phyloP scores from a whole-genome alignment of 345 rosid species.

The Eucalyptus polybractea region DNA sequence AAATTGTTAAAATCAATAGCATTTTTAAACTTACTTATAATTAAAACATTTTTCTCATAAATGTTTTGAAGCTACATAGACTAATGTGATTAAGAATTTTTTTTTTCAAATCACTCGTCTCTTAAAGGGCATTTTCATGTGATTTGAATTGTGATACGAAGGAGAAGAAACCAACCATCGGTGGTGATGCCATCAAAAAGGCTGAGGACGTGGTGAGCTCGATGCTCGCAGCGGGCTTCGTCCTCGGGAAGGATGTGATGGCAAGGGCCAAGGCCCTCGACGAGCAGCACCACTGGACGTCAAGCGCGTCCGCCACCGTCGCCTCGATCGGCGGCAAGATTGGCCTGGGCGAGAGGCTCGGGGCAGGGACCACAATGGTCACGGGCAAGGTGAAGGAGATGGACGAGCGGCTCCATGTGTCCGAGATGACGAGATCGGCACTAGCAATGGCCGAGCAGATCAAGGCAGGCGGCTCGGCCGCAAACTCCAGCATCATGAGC shows the following conservation, averaged over 20 bases:
- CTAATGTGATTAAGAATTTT: too few relatives aligned
- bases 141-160: neutral
- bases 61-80: rapidly evolving
- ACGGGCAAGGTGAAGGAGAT: slow-evolving; percentile 29
- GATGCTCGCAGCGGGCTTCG: slow-evolving; percentile 42
- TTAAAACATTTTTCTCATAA: rapidly evolving
- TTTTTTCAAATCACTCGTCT: neutral
- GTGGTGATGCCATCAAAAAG: slow-evolving; percentile 1
- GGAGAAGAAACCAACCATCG: neutral
- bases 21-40: rapidly evolving
- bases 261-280: slow-evolving; percentile 30
- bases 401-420: slow-evolving; percentile 24
- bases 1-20: neutral
- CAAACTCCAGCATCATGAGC: slow-evolving; percentile 21
- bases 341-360: slow-evolving; percentile 24
- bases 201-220: slow-evolving; percentile 48
- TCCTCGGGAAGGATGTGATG: slow-evolving; percentile 43
- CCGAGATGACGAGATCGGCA: slow-evolving; percentile 22
- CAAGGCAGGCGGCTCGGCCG: slow-evolving; percentile 5
- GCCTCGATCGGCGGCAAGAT: slow-evolving; percentile 22
- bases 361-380: slow-evolving; percentile 17
- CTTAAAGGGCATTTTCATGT: neutral
- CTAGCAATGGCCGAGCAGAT: slow-evolving; percentile 24
- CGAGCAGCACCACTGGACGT: slow-evolving; percentile 23
- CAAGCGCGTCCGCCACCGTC: slow-evolving; percentile 32